These are phyloP conservation scores for Lodderomyces orthopsilosis DNA, from an alignment of 1,139 yeast genomes.

Conservation along the genomic window DNA sequence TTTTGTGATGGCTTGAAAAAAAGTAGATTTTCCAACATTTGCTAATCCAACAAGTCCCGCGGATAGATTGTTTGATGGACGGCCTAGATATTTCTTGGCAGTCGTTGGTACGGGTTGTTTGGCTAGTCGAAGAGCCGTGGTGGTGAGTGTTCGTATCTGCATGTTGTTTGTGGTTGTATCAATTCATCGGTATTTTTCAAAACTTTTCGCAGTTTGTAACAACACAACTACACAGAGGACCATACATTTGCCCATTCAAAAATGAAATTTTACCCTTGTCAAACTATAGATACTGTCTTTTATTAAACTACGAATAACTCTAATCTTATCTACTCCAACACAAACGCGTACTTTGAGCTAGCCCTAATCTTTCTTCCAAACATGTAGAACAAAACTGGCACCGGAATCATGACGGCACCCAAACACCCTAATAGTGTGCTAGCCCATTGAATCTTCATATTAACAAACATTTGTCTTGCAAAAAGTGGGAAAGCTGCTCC, in stretches of 20 bases:
- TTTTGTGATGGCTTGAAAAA: conserved; percentile 69
- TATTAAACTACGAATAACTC: too few species aligned
- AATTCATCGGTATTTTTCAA: not conserved
- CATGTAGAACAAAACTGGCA: conserved; percentile 68
- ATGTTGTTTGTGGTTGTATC: not conserved
- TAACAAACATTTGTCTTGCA: conserved; percentile 66
- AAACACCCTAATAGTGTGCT: conserved; percentile 73
- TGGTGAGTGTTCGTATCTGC: conserved; percentile 6
- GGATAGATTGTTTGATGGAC: conserved; percentile 55
- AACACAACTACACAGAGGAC: too few species aligned
- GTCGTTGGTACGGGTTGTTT: conserved; percentile 4
- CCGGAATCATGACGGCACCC: conserved; percentile 60
- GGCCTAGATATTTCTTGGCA: conserved; percentile 32
- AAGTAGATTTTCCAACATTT: conserved; percentile 71
- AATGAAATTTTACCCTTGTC: too few species aligned
- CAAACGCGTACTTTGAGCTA: conserved; percentile 63
- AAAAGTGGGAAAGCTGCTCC: conserved; percentile 52
- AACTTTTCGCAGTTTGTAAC: not conserved
- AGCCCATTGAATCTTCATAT: conserved; percentile 81
- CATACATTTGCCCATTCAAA: too few species aligned
- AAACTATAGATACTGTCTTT: too few species aligned
- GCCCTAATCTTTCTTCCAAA: conserved; percentile 64
- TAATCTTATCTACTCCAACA: conserved; percentile 2
- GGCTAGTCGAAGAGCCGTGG: conserved; percentile 6
- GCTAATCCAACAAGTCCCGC: conserved; percentile 70